phyloP scores from a whole-genome alignment of 768 basidiomycete genomes.

The Punctularia strigosozonata region DNA sequence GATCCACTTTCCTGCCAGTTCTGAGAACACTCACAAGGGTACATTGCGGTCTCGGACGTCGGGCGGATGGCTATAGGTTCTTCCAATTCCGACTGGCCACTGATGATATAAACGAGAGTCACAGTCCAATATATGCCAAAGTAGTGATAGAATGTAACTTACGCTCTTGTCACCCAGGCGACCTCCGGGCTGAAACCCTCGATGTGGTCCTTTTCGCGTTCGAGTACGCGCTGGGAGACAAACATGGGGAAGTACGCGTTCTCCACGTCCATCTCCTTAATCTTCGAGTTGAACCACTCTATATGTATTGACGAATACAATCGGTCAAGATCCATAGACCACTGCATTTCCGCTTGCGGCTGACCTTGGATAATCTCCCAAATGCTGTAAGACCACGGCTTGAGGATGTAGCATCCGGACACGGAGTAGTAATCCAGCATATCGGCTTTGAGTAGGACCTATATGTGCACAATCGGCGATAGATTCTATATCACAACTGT shows the following conservation, averaged over 20 bases:
- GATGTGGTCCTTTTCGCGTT: slow-evolving; percentile 96
- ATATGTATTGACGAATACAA: not conserved
- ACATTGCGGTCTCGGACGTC: slow-evolving; percentile 98
- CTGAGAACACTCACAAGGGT: slow-evolving; percentile 61
- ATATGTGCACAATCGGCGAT: slow-evolving; percentile 8
- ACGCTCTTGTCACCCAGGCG: slow-evolving; percentile 99
- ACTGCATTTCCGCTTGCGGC: too few relatives aligned
- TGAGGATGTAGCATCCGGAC: slow-evolving; percentile 96
- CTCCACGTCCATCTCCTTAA: slow-evolving; percentile 91
- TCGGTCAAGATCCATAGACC: not conserved
- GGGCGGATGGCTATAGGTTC: slow-evolving; percentile 97
- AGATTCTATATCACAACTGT: slow-evolving; percentile 1
- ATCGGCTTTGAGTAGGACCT: slow-evolving; percentile 97
- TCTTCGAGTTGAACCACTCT: slow-evolving; percentile 91
- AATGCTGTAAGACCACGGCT: slow-evolving; percentile 94
- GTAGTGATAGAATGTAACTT: slow-evolving; percentile 20
- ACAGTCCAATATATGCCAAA: not conserved
- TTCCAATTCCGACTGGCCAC: slow-evolving; percentile 87
- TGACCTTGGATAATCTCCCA: slow-evolving; percentile 93
- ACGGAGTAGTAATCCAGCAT: slow-evolving; percentile 99
- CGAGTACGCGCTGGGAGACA: slow-evolving; percentile 82
- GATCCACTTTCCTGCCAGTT: not conserved
- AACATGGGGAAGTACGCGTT: slow-evolving; percentile 99
- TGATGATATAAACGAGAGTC: slow-evolving; percentile 17
- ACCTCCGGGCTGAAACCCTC: slow-evolving; percentile 99